Percentiles rank a stretch among this genome's conserved stretches.
phyloP scores from a whole-genome alignment of 2,329 filamentous ascomycete genomes.

The Cylindrodendrum hubeiense region DNA sequence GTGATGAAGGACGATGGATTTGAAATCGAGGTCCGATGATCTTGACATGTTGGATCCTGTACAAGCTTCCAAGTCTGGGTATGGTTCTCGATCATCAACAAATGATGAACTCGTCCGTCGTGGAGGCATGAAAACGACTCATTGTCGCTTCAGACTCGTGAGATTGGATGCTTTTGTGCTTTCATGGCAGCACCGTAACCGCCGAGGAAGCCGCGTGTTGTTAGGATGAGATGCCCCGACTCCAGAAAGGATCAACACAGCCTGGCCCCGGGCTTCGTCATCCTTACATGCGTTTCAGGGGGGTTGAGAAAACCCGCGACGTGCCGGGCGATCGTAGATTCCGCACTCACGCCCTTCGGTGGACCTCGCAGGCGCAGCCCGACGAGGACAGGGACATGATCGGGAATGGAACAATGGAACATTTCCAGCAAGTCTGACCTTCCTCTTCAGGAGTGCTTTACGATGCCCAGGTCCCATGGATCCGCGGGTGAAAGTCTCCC shows the following conservation, averaged over 20 bases:
- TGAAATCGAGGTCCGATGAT: not conserved
- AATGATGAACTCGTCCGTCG: not conserved
- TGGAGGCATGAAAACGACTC: slow-evolving; percentile 7
- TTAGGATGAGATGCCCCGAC: not conserved
- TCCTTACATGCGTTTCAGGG: slow-evolving; percentile 18
- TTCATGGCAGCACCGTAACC: slow-evolving; percentile 7
- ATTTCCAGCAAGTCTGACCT: slow-evolving; percentile 15
- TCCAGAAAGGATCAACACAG: slow-evolving; percentile 1
- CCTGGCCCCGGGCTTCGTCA: slow-evolving; percentile 7
- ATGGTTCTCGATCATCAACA: not conserved
- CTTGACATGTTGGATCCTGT: not conserved
- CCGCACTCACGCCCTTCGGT: slow-evolving; percentile 10
- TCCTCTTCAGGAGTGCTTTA: slow-evolving; percentile 15
- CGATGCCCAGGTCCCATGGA: slow-evolving; percentile 12
- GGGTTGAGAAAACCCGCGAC: slow-evolving; percentile 11
- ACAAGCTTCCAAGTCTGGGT: not conserved
- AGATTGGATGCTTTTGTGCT: slow-evolving; percentile 16
- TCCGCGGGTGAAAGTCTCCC: not conserved
- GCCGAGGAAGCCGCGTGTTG: slow-evolving; percentile 19
- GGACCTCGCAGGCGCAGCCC: not conserved
- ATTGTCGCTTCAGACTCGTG: slow-evolving; percentile 4
- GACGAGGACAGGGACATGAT: slow-evolving; percentile 8
- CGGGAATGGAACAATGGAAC: slow-evolving; percentile 17
- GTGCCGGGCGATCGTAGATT: slow-evolving; percentile 27
- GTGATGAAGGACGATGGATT: not conserved